Evolutionary conservation across 768 basidiomycete species (phyloP), one percentile per base, ranked within the genome.

Genomic region (Rhodosporidiobolus odoratus): DNA sequence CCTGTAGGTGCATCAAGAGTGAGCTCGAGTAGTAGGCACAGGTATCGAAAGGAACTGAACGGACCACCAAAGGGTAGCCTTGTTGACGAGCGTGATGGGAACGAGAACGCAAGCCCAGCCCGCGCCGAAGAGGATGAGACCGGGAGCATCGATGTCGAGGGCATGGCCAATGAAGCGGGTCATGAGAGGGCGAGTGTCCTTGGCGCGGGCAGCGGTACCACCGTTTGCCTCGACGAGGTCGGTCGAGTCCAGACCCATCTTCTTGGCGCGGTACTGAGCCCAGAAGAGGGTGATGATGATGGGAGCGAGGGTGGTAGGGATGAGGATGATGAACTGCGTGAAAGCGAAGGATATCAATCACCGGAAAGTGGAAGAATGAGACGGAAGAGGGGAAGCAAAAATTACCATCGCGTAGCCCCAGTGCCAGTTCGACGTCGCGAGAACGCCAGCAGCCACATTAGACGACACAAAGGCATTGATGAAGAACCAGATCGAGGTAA

Each of bases 341-440:
- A 64, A n/a, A 50, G n/a, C 27, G 27, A 6, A 68, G 43, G 25
- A 40, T 15, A 9, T 41, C 13, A 23, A 50, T 12, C 9, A n/a
- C 12, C 7, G 59, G 45, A 34, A 62, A 68, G 21, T 68, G 57
- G 50, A 47, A 34, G 35, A 32, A 54, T 13, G n/a, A n/a, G 50
- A 56, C 10, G 37, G 40, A n/a, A 4, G 7, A 15, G 0, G 12
- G 10, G 27, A 21, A 21, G 21, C 43, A 43, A 43, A 43, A 19
- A 50, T 35, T 15, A 54, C 57, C 79, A 81, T 79, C 35, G 75
- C 80, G 75, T 82, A 81, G 35, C 81, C 82, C 80, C 80, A 82
- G 76, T 80, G 74, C 81, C 81, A 80, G 23, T 58, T 54, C 2
- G 54, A 40, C 9, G 72, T 50, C 2, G 41, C 62, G 27, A 72